Evolutionary conservation across 768 basidiomycete genomes (phyloP), one percentile per base, ranked within the genome.

Genomic region (Mycena vitilis): DNA sequence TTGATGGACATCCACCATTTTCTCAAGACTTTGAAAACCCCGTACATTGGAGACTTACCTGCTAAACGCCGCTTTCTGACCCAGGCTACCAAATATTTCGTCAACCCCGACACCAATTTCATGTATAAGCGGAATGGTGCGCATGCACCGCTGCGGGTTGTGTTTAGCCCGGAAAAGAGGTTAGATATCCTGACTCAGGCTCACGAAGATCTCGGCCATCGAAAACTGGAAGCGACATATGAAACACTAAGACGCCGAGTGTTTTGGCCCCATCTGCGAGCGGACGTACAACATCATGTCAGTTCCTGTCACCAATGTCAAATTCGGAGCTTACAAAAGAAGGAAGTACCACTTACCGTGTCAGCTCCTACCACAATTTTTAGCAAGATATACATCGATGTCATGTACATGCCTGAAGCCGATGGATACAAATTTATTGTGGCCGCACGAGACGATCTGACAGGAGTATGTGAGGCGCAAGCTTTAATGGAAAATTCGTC

Each of bases 221-320:
- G 49, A 22, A 52, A 52, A 38, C 15, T 52, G 15, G 60, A 60
- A 8, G 38, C 60, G 0, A 52, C 49, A 1, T 60, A 52, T 15
- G 49, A 60, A 38, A 49, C 47, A 9, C 12, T 60, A 9, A 20
- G 49, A 3, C 4, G 36, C 4, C 47, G 60, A 38, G 47, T 60
- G 0, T 60, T 22, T 16, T 60, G 60, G 60, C 60, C 60, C 40
- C 60, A 60, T 22, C 20, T 60, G 7, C 47, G 60, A 16, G 60
- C 60, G 0, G 71, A 78, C 22, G 44, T 80, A 0, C 51, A 69
- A 7, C 74, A 75, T 51, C 74, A 74, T 56, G 68, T 79, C 0
- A 42, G 63, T 34, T 77, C 79, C 0, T 80, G 79, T 49, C 71
- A 74, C 20, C 25, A 69, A 15, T 80, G 79, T 25, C 78, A 79